Evolutionary conservation across 306 rosid species (phyloP).

Genomic region (Quillaja saponaria): DNA sequence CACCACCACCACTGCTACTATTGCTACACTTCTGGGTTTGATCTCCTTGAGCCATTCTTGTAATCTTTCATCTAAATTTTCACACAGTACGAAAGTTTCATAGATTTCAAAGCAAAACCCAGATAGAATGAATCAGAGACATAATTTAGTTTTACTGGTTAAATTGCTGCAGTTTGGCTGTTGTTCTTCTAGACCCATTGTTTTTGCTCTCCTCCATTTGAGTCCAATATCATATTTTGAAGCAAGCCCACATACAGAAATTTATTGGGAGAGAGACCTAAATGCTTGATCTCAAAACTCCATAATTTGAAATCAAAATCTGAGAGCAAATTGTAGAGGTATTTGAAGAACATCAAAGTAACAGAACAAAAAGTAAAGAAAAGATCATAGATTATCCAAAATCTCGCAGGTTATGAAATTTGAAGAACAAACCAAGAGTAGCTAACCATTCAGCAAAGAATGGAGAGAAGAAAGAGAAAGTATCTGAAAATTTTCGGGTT

Average conservation of each 20-base stretch:
- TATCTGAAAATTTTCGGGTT: constrained; percentile 45
- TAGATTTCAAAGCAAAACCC: constrained; percentile 12
- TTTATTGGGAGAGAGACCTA: constrained; percentile 22
- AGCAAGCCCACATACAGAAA: constrained; percentile 29
- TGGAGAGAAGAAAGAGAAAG: constrained; percentile 15
- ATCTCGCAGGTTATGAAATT: constrained; percentile 34
- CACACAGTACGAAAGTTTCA: not conserved
- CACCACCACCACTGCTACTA: constrained; percentile 27
- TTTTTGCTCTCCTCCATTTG: not conserved
- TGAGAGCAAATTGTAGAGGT: constrained; percentile 15
- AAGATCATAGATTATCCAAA: constrained; percentile 23
- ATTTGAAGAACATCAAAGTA: constrained; percentile 6
- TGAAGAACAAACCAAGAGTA: constrained; percentile 44
- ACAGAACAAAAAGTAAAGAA: not conserved
- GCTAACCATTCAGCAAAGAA: constrained; percentile 38
- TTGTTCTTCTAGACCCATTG: constrained; percentile 1
- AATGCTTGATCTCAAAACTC: constrained; percentile 26
- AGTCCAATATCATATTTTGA: constrained; percentile 24
- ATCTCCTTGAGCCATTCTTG: constrained; percentile 56
- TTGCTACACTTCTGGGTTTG: constrained; percentile 39
- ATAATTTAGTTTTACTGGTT: constrained; percentile 1
- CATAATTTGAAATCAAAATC: constrained; percentile 23
- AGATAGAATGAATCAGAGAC: not conserved
- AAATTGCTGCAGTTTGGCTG: not conserved
- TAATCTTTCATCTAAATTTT: constrained; percentile 42